These are phyloP conservation scores for Colletotrichum tamarilloi DNA, from an alignment of 2,329 filamentous ascomycete genomes.

Conservation along the genomic window DNA sequence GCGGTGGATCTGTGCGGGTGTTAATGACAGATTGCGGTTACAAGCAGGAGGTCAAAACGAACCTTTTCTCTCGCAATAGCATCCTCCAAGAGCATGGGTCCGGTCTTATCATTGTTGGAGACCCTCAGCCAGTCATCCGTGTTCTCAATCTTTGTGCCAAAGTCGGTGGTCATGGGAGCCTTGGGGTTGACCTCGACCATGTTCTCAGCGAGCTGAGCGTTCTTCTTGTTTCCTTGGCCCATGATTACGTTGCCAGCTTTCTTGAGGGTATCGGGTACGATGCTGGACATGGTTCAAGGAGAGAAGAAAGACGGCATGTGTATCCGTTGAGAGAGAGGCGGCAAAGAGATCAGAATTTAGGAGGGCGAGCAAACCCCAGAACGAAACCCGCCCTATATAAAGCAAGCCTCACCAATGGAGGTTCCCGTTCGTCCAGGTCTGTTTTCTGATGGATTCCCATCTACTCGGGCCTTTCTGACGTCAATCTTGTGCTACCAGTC, in stretches of 20 bases:
- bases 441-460: not conserved
- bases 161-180: slow-evolving; percentile 78
- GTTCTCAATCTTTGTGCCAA: slow-evolving; percentile 77
- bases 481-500: slow-evolving; percentile 20
- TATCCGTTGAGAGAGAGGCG: not conserved
- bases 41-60: accelerated
- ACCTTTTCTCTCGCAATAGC: slow-evolving; percentile 80
- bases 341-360: not conserved
- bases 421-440: not conserved
- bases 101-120: slow-evolving; percentile 69
- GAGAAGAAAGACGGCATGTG: not conserved
- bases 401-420: not conserved
- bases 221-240: slow-evolving; percentile 62
- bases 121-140: slow-evolving; percentile 83
- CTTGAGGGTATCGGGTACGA: slow-evolving; percentile 48
- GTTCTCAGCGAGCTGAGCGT: slow-evolving; percentile 68
- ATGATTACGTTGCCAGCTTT: slow-evolving; percentile 54
- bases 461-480: slow-evolving; percentile 4
- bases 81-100: slow-evolving; percentile 78
- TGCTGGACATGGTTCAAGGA: slow-evolving; percentile 22
- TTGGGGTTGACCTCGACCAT: slow-evolving; percentile 69
- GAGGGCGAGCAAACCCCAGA: not conserved
- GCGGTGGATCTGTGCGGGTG: slow-evolving; percentile 68
- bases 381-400: not conserved
- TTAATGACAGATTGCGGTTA: slow-evolving; percentile 13